Evolutionary conservation across 2,329 filamentous ascomycete genomes (phyloP).

Genomic region (Anthostomella pinea): DNA sequence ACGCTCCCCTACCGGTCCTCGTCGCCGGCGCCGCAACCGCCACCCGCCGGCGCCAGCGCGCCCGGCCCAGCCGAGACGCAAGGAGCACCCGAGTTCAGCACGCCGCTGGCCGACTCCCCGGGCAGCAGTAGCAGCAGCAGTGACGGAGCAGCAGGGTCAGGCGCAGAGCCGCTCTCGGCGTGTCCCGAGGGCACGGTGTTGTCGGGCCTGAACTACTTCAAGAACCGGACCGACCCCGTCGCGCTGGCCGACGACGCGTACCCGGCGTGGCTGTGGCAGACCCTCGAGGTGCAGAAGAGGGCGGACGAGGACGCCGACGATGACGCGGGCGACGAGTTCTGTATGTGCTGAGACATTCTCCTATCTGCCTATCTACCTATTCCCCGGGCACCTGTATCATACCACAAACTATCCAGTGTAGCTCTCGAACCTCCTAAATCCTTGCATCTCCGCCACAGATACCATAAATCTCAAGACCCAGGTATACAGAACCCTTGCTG

Average conservation of each 20-base stretch:
- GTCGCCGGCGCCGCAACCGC: conserved; percentile 35
- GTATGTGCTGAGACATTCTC: conserved; percentile 61
- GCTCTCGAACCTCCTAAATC: not conserved
- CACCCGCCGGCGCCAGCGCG: conserved; percentile 27
- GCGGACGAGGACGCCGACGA: conserved; percentile 46
- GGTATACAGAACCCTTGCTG: no score
- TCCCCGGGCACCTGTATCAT: not conserved
- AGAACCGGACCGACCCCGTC: conserved; percentile 69
- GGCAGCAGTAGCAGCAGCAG: conserved; percentile 12
- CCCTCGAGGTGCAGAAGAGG: conserved; percentile 62
- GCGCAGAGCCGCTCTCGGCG: conserved; percentile 39
- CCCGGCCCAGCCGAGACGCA: conserved; percentile 21
- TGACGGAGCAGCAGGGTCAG: no score
- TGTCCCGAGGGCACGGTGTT: conserved; percentile 68
- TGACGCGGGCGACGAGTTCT: conserved; percentile 71
- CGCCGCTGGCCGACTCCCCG: conserved; percentile 25
- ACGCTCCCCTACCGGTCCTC: conserved; percentile 32
- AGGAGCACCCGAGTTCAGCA: conserved; percentile 27
- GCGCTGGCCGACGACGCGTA: conserved; percentile 74
- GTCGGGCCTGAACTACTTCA: conserved; percentile 73
- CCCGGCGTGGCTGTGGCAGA: conserved; percentile 76
- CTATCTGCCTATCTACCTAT: not conserved
- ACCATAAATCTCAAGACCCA: not conserved
- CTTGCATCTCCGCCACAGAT: not conserved
- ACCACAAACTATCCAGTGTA: not conserved